Evolutionary conservation across 257 asterid species (phyloP).

Genomic region (Salvia rosmarinus): DNA sequence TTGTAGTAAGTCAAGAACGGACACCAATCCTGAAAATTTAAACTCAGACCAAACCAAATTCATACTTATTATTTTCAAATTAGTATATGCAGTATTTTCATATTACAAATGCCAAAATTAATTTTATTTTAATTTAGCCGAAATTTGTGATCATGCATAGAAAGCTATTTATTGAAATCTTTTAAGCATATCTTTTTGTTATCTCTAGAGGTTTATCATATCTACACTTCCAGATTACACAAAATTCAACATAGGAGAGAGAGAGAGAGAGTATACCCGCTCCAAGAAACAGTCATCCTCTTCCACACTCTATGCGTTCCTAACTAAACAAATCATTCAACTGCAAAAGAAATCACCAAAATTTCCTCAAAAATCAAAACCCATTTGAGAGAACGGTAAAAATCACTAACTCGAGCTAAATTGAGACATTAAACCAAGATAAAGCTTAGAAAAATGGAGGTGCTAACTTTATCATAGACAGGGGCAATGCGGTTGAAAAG

Average conservation of each 20-base stretch:
- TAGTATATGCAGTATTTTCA: background rate
- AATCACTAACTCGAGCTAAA: constrained; percentile 25
- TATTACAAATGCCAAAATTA: background rate
- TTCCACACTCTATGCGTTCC: constrained; percentile 87
- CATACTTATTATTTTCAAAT: background rate
- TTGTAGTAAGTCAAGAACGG: background rate
- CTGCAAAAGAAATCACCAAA: constrained; percentile 41
- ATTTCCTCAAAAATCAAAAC: background rate
- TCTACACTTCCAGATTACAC: background rate
- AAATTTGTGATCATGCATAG: background rate
- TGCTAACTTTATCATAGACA: constrained; percentile 77
- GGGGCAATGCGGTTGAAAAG: constrained; percentile 85
- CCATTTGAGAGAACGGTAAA: constrained; percentile 1
- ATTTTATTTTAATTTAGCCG: background rate
- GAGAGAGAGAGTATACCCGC: constrained; percentile 49
- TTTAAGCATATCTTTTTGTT: background rate
- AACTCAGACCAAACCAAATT: background rate
- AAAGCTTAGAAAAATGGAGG: constrained; percentile 3
- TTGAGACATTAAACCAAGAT: constrained; percentile 8
- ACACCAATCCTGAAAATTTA: background rate
- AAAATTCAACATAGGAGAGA: background rate
- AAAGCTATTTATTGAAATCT: background rate
- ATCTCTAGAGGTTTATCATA: too few species aligned
- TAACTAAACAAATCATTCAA: constrained; percentile 73
- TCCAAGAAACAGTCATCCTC: constrained; percentile 91